Evolutionary conservation across 2,329 filamentous ascomycete genomes (phyloP), one percentile per base, ranked within the genome.

Genomic region (Atkinsonella hypoxylon): DNA sequence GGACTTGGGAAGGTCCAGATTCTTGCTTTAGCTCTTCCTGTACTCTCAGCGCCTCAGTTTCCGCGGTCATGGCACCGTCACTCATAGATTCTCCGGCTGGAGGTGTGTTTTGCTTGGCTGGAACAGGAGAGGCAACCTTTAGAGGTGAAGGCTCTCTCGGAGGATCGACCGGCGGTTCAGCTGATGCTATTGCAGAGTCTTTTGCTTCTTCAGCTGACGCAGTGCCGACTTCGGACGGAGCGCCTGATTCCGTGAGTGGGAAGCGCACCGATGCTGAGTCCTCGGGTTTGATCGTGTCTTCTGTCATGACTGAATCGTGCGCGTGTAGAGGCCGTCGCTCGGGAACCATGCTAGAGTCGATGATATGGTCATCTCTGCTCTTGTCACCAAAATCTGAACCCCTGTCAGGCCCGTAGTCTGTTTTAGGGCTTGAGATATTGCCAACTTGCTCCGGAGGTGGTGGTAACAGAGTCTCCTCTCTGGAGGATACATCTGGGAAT

Each of bases 391-490:
- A 53, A 17, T 63, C 61, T 7, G 58, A 57, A 0, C 49, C 55
- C 34, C 60, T 61, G 10, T 58, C 56, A 0, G 49, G 48, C 7
- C 54, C 53, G 3, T 62, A 59, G 3, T 65, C 63, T 15, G 59
- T 55, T 47, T 59, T 63, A 4, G 67, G 66, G 6, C 64, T 64
- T 11, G 62, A 57, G 49, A 70, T 70, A 15, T 70, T 70, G 30
- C 67, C 67, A 10, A 70, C 67, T 53, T 70, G 64, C 22, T 70
- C 67, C 0, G 62, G 66, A 0, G 67, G 67, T 8, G 67, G 67
- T 10, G 65, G 67, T 1, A 69, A 53, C 13, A 68, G 49, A 5
- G 63, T 49, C 1, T 60, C 60, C 9, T 51, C 32, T 49, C 36
- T n/a, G 11, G 18, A 18, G 31, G 31, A n/a, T 4, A 44, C 31